phyloP scores from a whole-genome alignment of 2,329 filamentous ascomycete genomes.

The Sporothrix euskadiensis region DNA sequence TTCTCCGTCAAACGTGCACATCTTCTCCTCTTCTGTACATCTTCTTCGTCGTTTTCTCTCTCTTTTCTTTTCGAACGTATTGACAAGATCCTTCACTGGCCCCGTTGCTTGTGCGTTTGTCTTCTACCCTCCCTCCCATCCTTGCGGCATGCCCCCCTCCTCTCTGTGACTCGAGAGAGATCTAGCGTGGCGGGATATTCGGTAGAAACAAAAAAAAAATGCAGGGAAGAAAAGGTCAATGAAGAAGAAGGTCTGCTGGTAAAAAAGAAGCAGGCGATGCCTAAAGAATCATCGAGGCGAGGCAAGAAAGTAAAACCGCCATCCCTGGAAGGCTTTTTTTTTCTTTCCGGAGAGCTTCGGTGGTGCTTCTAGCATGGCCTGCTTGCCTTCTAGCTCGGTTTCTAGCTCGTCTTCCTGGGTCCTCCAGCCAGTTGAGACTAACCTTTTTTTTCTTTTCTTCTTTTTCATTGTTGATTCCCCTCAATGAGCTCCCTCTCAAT shows the following conservation, averaged over 20 bases:
- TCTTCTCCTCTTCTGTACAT: background rate
- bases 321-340: background rate
- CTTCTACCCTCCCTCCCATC: background rate
- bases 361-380: conserved; percentile 15
- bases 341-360: conserved; percentile 5
- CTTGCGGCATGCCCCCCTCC: background rate
- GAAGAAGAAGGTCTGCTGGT: background rate
- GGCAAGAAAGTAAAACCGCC: background rate
- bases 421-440: background rate
- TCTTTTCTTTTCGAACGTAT: background rate
- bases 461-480: background rate
- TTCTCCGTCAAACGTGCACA: too few relatives aligned
- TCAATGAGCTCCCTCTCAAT: background rate
- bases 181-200: background rate
- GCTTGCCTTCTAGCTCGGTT: conserved; percentile 17
- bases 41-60: background rate
- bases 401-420: background rate
- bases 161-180: background rate
- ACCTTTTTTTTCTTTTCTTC: background rate
- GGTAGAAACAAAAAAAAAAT: background rate
- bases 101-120: conserved; percentile 5
- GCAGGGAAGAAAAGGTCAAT: background rate
- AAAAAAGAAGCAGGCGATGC: background rate
- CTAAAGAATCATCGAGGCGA: background rate
- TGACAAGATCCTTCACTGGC: background rate